These are phyloP conservation scores for Floccularia luteovirens DNA, from an alignment of 768 basidiomycete species.

Conservation along the genomic window DNA sequence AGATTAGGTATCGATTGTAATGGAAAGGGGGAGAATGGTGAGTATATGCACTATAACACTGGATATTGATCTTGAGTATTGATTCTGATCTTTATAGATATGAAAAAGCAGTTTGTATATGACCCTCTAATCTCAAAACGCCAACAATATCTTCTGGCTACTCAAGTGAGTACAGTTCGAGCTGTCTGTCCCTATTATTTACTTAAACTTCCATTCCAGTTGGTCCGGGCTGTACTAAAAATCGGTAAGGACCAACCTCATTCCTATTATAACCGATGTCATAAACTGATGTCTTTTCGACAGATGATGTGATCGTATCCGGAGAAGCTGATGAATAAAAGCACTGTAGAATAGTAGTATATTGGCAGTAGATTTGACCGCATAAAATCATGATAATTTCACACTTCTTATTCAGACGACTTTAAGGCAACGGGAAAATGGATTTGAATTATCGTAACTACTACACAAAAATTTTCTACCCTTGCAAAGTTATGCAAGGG, in stretches of 20 bases:
- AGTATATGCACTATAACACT: slow-evolving; percentile 15
- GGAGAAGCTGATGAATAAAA: slow-evolving; percentile 60
- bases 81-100: slow-evolving; percentile 61
- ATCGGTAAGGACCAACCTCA: slow-evolving; percentile 48
- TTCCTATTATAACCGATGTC: neutral
- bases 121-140: slow-evolving; percentile 97
- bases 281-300: slow-evolving; percentile 5
- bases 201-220: slow-evolving; percentile 25
- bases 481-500: too few relatives aligned
- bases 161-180: slow-evolving; percentile 53
- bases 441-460: too few relatives aligned
- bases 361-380: neutral
- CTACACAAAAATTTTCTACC: too few relatives aligned
- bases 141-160: slow-evolving; percentile 96
- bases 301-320: slow-evolving; percentile 75
- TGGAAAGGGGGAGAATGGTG: slow-evolving; percentile 80
- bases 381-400: neutral
- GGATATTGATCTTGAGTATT: too few relatives aligned
- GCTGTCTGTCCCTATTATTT: neutral
- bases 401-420: too few relatives aligned
- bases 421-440: too few relatives aligned
- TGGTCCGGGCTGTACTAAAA: slow-evolving; percentile 83
- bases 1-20: slow-evolving; percentile 91
- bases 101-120: slow-evolving; percentile 96
- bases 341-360: neutral